Base-by-base conservation (phyloP, 148 eudicot species). In the Cornus kousa region DNA sequence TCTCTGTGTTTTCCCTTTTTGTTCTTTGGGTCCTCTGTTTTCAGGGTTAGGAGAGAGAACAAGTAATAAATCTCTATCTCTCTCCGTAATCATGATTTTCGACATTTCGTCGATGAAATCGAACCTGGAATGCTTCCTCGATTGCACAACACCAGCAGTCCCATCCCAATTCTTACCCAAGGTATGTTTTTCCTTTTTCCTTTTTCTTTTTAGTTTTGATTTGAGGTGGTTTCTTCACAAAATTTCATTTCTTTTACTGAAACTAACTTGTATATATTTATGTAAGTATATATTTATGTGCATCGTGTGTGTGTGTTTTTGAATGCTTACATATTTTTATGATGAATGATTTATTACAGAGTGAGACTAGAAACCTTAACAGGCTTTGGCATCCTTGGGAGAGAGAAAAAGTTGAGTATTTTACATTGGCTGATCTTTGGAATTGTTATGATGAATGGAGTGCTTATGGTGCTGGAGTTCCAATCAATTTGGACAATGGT, bases 381-480 rank as follows among this genome's bases (percentile, higher is more conserved):
- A 92, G 78, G 83, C 83, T 96, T 3, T 96, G 99, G 99, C 89
- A 96, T 74, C 99, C 99, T 2, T 93, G 95, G 91, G 97, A 92
- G 35, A 88, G 95, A 53, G 97, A 93, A 73, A 93, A 89, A 23
- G 85, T 96, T 17, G 95, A 93, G 68, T 96, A 78, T 67, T 93
- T 93, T 57, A 87, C 87, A 17, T 78, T 96, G 78, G 80, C 86
- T 83, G 94, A 96, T 87, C 88, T 96, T 22, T 96, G 99, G 99
- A 85, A 88, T 55, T 83, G 88, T 71, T 96, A 86, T 40, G 99
- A 91, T 79, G 98, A 96, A 87, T 93, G 97, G 98, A 96, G 99
- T 85, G 97, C 92, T 39, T 96, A 93, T 70, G 99, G 99, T 2
- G 97, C 99, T 3, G 99, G 99, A 35, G 98, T 96, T 23, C 98